A percentile compares a stretch with the other conserved stretches of the same genome.
Conservation (phyloP, 129 eudicot species). For the Solidago caesia region DNA sequence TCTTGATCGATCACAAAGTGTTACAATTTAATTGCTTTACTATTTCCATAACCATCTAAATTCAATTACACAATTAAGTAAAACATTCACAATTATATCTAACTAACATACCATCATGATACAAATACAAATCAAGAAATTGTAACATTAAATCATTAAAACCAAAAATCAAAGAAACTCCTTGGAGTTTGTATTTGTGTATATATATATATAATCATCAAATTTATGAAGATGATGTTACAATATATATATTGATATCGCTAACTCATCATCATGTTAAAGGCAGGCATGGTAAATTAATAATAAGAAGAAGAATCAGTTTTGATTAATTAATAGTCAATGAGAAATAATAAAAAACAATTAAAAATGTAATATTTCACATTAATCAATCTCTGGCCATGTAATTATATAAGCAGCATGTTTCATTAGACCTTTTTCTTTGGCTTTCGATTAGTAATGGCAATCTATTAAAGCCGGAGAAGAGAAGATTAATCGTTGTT, state of each 20-base stretch:
- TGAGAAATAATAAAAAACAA: slow-evolving; percentile 23
- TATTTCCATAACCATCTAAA: neutral
- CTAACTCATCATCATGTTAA: too few species aligned
- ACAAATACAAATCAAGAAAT: too few species aligned
- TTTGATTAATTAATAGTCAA: slow-evolving; percentile 31
- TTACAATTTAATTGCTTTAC: neutral
- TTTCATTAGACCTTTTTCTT: slow-evolving; percentile 3
- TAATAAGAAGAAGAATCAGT: slow-evolving; percentile 28
- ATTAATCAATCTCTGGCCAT: slow-evolving; percentile 9
- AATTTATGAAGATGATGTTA: too few species aligned
- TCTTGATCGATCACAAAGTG: neutral
- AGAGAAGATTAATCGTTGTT: slow-evolving; percentile 39
- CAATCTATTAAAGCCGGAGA: slow-evolving; percentile 74
- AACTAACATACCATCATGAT: too few species aligned
- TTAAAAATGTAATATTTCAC: slow-evolving; percentile 40
- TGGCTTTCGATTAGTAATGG: slow-evolving; percentile 44
- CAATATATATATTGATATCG: too few species aligned
- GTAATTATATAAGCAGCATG: neutral
- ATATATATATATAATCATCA: too few species aligned
- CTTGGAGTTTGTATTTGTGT: too few species aligned
- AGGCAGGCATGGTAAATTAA: neutral
- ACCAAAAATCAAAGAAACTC: too few species aligned
- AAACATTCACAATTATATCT: too few species aligned
- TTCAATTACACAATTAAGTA: slow-evolving; percentile 4
- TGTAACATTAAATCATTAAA: too few species aligned